Base-by-base conservation (phyloP, 2,329 filamentous ascomycete genomes). In the Stromatinia cepivora region DNA sequence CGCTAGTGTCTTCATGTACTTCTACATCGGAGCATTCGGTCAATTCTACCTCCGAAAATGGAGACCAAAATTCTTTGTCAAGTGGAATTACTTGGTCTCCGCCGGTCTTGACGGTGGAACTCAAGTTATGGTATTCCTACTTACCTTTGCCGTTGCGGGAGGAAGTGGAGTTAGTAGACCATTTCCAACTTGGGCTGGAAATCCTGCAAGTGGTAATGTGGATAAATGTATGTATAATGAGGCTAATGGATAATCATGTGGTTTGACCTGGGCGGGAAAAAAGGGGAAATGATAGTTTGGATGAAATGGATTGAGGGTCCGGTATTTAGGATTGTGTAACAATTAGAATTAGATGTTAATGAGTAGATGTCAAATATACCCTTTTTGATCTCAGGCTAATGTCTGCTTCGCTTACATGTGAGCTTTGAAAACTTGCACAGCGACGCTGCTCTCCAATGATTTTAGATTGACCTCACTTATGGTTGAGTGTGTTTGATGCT, bases 51-150 rank as follows among this genome's bases (percentile, higher is more conserved):
- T 92, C 76, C 85, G 87, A 76, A 90, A n/a, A 82, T 67, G 34
- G n/a, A 59, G 63, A 36, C 68, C 68, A 22, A 45, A 87, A 50
- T 92, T 90, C 88, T 93, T 90, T 89, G 81, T 91, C 79, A 88
- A 90, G 78, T 93, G 92, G 81, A 93, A 93, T 81, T 93, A 92
- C 77, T 84, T 92, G 76, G 87, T 89, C 0, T 91, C 89, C 22
- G 90, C 90, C 0, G 90, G 88, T 0, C 81, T 93, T 45, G 90
- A 92, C 78, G 87, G 87, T 65, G 90, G 90, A 20, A 83, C 92
- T 11, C 87, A 89, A 20, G 78, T 92, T 17, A 85, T 85, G 50
- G 90, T 89, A 0, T 85, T 93, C 48, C 78, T 92, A 69, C 88
- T 92, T 68, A 91, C 92, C 81, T 87, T 92, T 75, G 84, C 87